A percentile compares a stretch with the other conserved stretches of the same genome.
Evolutionary conservation across 805 yeast species (phyloP).

Genomic region (Debaryomyces castellii): DNA sequence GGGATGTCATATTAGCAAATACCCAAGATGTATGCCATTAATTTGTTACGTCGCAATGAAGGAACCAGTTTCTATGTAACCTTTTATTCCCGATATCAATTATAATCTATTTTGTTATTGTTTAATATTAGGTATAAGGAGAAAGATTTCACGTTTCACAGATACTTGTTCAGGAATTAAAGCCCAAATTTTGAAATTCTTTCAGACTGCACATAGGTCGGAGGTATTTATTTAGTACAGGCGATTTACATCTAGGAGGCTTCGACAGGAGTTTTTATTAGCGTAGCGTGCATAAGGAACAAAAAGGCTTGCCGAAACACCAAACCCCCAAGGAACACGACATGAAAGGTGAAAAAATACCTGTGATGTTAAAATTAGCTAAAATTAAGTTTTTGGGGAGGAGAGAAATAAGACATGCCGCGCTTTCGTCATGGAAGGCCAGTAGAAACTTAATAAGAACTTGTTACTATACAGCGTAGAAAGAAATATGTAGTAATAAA

Average conservation of each 20-base stretch:
- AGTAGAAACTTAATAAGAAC: background rate
- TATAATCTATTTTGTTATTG: background rate
- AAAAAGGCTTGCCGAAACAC: background rate
- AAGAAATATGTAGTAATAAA: background rate
- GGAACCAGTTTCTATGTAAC: background rate
- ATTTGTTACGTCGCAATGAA: background rate
- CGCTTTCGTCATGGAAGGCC: no score
- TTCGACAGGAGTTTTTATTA: background rate
- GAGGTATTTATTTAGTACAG: background rate
- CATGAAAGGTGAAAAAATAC: background rate
- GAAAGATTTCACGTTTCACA: background rate
- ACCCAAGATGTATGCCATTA: background rate
- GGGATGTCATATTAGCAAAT: background rate
- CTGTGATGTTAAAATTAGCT: background rate
- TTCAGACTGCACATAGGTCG: background rate
- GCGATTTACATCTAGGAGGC: no score
- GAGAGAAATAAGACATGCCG: no score
- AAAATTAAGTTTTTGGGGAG: background rate
- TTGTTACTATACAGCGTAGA: constrained; percentile 1
- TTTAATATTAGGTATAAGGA: background rate
- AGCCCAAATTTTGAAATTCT: background rate
- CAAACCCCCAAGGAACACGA: background rate
- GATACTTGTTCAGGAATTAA: background rate
- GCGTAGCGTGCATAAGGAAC: background rate
- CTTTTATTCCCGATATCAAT: background rate